Conservation (phyloP, 352 stramenopile species). For the Globisporangium viniferum region DNA sequence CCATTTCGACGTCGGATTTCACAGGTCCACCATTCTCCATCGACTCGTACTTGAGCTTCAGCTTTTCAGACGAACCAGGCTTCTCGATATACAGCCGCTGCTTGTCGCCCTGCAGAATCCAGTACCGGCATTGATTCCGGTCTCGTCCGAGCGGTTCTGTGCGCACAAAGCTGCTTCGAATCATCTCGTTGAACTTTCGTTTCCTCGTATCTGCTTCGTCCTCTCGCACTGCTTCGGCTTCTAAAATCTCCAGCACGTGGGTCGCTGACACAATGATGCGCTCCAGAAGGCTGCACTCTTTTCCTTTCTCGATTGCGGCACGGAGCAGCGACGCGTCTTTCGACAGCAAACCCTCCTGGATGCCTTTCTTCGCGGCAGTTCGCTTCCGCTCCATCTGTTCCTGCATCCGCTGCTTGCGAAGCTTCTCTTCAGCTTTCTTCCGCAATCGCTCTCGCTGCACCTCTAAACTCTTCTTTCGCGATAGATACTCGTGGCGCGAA, state of each 20-base stretch:
- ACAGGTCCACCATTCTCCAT: slow-evolving; percentile 5
- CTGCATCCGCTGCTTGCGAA: slow-evolving; percentile 60
- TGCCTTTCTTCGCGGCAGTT: slow-evolving; percentile 53
- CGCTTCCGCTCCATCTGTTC: slow-evolving; percentile 71
- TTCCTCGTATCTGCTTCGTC: slow-evolving; percentile 62
- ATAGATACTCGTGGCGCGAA: slow-evolving; percentile 79
- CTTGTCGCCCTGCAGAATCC: slow-evolving; percentile 68
- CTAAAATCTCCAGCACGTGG: slow-evolving; percentile 75
- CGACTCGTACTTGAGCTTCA: slow-evolving; percentile 48
- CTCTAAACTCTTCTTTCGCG: slow-evolving; percentile 71
- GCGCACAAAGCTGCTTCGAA: slow-evolving; percentile 70
- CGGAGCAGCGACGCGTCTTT: slow-evolving; percentile 58
- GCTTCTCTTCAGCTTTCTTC: slow-evolving; percentile 47
- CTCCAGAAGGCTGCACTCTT: slow-evolving; percentile 59
- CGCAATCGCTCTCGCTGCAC: slow-evolving; percentile 59
- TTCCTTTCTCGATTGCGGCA: slow-evolving; percentile 64
- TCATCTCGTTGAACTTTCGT: slow-evolving; percentile 52
- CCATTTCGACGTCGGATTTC: slow-evolving; percentile 1
- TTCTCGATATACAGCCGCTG: slow-evolving; percentile 70
- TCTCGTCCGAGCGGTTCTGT: slow-evolving; percentile 75
- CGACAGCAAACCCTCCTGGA: slow-evolving; percentile 57
- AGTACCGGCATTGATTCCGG: slow-evolving; percentile 55
- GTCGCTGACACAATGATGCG: slow-evolving; percentile 67
- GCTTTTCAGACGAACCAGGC: slow-evolving; percentile 33
- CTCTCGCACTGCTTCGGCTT: slow-evolving; percentile 63